These are phyloP conservation scores for Sclerotinia spermophila DNA, from an alignment of 2,329 filamentous ascomycete genomes.

Conservation along the genomic window DNA sequence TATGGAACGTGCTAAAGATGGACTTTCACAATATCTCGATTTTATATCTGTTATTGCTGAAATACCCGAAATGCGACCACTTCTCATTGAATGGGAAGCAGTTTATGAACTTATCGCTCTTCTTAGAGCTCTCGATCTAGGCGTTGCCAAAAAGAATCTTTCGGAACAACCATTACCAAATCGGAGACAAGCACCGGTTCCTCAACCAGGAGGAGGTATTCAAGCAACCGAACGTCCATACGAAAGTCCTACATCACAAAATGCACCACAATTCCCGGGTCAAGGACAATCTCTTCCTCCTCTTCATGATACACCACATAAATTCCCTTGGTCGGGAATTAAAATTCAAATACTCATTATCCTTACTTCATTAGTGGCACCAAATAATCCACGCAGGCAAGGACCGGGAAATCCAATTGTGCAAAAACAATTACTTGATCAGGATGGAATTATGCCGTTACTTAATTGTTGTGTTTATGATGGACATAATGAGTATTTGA, in stretches of 20 bases:
- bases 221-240: constrained; percentile 63
- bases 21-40: constrained; percentile 88
- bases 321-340: constrained; percentile 67
- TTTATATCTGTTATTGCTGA: constrained; percentile 89
- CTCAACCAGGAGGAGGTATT: constrained; percentile 16
- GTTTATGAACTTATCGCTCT: constrained; percentile 84
- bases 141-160: constrained; percentile 77
- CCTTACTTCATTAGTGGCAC: constrained; percentile 83
- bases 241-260: constrained; percentile 39
- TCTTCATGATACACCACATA: constrained; percentile 61
- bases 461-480: constrained; percentile 89
- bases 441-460: constrained; percentile 82
- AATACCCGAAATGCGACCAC: constrained; percentile 74
- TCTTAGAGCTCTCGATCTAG: constrained; percentile 80
- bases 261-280: constrained; percentile 34
- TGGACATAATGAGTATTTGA: constrained; percentile 89
- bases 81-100: constrained; percentile 88
- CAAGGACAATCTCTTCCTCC: constrained; percentile 41
- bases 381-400: constrained; percentile 58
- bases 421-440: constrained; percentile 80
- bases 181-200: constrained; percentile 37
- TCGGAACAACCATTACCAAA: constrained; percentile 43
- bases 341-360: constrained; percentile 93
- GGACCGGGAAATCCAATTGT: constrained; percentile 68
- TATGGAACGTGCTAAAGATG: constrained; percentile 95